Base-by-base conservation (phyloP, 768 basidiomycete species). In the Pleurotus ostreatus region DNA sequence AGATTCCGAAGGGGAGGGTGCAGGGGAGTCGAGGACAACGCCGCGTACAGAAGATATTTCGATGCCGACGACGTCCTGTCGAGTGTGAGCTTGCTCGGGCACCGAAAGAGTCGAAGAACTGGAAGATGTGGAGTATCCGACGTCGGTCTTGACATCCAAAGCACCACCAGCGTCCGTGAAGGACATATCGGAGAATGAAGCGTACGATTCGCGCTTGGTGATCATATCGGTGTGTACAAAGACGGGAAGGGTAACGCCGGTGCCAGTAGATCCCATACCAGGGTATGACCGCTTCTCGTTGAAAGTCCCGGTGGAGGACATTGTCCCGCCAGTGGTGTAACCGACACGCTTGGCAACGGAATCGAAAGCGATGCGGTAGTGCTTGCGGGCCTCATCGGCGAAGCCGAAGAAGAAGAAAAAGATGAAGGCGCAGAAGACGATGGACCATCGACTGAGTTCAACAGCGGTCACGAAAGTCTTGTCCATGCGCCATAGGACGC, bases 371-470 rank as follows among this genome's bases (percentile, higher is more conserved):
- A 65, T 63, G 8, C 72, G 68, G 62, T 87, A 87, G 59, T 82
- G 69, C 62, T 73, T 78, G 56, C 74, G 70, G 23, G 85, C 84
- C 63, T 87, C 86, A 22, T 78, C 75, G 8, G 79, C 81, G 51
- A 86, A 79, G 1, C 85, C 86, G 62, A 89, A 88, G 72, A 84
- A 81, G n/a, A 65, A 67, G 63, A 88, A 88, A 72, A 88, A 88
- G 43, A 79, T 12, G 57, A 85, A 66, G 2, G 82, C 78, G 59
- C 77, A 80, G 34, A 75, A 59, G 6, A 81, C 59, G 15, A 71
- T 61, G 20, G 72, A 52, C 83, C 83, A 84, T 49, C 84, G 76
- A 4, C 67, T 71, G 37, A 80, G 46, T 62, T 84, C 80, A 20
- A 78, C 56, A 0, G 65, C 60, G 7, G 57, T 26, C 1, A 66